These are phyloP conservation scores for Lizonia empirigonia DNA, from an alignment of 2,329 filamentous ascomycete species.

Conservation along the genomic window DNA sequence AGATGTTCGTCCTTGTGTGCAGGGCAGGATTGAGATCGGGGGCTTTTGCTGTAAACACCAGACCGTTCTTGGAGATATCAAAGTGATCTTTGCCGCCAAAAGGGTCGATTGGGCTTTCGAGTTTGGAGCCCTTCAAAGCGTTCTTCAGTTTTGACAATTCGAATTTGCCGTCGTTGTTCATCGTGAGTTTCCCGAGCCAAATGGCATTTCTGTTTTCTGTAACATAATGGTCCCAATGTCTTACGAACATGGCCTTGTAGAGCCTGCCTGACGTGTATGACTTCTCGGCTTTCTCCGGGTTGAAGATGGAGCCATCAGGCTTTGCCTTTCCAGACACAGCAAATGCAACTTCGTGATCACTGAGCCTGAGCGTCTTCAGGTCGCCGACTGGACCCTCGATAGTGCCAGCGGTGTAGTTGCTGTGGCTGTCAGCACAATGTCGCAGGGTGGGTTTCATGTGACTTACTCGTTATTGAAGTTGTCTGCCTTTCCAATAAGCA, in stretches of 20 bases:
- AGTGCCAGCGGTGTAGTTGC: slow-evolving; percentile 50
- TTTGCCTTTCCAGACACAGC: slow-evolving; percentile 66
- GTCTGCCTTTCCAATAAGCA: slow-evolving; percentile 43
- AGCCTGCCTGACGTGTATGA: slow-evolving; percentile 69
- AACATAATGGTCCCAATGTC: slow-evolving; percentile 83
- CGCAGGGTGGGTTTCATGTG: background rate
- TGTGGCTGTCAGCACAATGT: slow-evolving; percentile 18
- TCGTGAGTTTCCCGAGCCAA: slow-evolving; percentile 68
- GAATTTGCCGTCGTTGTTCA: slow-evolving; percentile 37
- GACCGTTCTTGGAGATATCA: slow-evolving; percentile 68
- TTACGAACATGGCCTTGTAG: slow-evolving; percentile 76
- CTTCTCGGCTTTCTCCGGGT: slow-evolving; percentile 65
- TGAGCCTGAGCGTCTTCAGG: slow-evolving; percentile 53
- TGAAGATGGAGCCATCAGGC: slow-evolving; percentile 71
- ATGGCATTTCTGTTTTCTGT: slow-evolving; percentile 72
- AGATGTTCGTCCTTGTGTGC: slow-evolving; percentile 82
- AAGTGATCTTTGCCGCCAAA: slow-evolving; percentile 85
- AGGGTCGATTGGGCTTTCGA: slow-evolving; percentile 73
- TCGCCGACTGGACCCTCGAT: slow-evolving; percentile 56
- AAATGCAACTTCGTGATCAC: slow-evolving; percentile 49
- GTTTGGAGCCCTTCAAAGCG: slow-evolving; percentile 62
- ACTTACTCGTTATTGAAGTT: slow-evolving; percentile 43
- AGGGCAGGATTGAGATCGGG: slow-evolving; percentile 72
- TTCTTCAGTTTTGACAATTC: slow-evolving; percentile 62
- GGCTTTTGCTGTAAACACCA: slow-evolving; percentile 78